phyloP scores from a whole-genome alignment of 2,329 filamentous ascomycete genomes.

The Akanthomyces uredinophilus region DNA sequence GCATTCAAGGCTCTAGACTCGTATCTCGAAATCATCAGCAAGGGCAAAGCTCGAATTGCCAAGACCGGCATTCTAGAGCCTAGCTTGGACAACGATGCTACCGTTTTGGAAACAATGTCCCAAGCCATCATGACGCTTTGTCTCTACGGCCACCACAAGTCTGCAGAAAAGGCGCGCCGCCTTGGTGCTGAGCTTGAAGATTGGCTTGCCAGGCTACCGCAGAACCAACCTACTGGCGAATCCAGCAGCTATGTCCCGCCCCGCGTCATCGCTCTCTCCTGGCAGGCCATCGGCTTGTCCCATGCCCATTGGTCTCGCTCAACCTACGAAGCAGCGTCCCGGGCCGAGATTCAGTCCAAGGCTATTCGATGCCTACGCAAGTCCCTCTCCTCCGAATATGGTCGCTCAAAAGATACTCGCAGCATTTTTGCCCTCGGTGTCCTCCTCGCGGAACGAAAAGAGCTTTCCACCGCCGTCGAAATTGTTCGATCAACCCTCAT shows the following conservation, averaged over 20 bases:
- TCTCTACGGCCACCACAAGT: constrained; percentile 68
- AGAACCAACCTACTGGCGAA: constrained; percentile 23
- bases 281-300: constrained; percentile 79
- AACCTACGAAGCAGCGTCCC: constrained; percentile 68
- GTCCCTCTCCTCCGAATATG: constrained; percentile 63
- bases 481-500: constrained; percentile 72
- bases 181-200: constrained; percentile 67
- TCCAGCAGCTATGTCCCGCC: constrained; percentile 47
- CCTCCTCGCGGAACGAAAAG: constrained; percentile 82
- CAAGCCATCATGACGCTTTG: constrained; percentile 78
- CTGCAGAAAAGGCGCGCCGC: constrained; percentile 72
- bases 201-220: constrained; percentile 61
- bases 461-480: constrained; percentile 75
- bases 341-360: constrained; percentile 69
- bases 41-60: constrained; percentile 75
- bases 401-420: constrained; percentile 63
- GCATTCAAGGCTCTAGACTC: constrained; percentile 88
- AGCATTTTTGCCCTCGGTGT: constrained; percentile 75
- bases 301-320: constrained; percentile 82
- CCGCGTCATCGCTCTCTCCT: constrained; percentile 62
- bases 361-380: constrained; percentile 72
- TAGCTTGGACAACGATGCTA: constrained; percentile 72
- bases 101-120: constrained; percentile 70
- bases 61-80: constrained; percentile 69
- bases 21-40: constrained; percentile 82